Percentiles rank a stretch among this genome's conserved stretches.
These are phyloP conservation scores for Crithidia acanthocephali DNA, from an alignment of 208 protist species.

Conservation along the genomic window DNA sequence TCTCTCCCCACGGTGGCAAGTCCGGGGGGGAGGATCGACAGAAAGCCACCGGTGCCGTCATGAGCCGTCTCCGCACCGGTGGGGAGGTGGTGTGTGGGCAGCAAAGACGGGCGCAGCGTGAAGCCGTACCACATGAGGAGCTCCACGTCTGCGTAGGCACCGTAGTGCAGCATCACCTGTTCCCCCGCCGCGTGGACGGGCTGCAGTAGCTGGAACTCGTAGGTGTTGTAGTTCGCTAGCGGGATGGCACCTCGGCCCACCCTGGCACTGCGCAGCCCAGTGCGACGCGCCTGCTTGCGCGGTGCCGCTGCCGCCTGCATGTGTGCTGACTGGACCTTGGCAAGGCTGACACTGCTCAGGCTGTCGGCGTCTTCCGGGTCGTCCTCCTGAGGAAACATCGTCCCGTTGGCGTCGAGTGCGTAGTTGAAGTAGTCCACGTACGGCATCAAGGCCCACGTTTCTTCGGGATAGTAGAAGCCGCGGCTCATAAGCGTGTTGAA, in stretches of 20 bases:
- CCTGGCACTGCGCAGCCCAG: constrained; percentile 22
- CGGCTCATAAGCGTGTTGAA: constrained; percentile 90
- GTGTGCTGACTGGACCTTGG: neutral
- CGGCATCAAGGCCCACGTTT: constrained; percentile 92
- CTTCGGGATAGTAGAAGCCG: constrained; percentile 79
- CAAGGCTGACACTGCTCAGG: constrained; percentile 20
- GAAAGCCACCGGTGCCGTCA: neutral
- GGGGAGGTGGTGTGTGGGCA: constrained; percentile 28
- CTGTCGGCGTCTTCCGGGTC: constrained; percentile 15
- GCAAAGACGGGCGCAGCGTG: constrained; percentile 63
- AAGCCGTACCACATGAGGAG: constrained; percentile 93
- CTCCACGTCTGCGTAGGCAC: constrained; percentile 87
- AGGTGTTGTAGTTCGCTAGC: constrained; percentile 38
- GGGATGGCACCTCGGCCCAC: constrained; percentile 21
- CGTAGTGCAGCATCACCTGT: constrained; percentile 87
- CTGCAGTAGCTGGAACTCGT: constrained; percentile 59
- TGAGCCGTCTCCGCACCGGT: neutral
- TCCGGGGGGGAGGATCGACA: constrained; percentile 20
- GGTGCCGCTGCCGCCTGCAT: neutral
- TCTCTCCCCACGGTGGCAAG: neutral
- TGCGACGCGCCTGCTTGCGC: constrained; percentile 15
- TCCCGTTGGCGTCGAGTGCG: constrained; percentile 66
- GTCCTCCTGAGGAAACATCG: constrained; percentile 46
- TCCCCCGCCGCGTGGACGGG: constrained; percentile 41
- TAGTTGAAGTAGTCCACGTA: constrained; percentile 95